Conservation (phyloP, 1,139 yeast genomes). For the Pichia sp. region DNA sequence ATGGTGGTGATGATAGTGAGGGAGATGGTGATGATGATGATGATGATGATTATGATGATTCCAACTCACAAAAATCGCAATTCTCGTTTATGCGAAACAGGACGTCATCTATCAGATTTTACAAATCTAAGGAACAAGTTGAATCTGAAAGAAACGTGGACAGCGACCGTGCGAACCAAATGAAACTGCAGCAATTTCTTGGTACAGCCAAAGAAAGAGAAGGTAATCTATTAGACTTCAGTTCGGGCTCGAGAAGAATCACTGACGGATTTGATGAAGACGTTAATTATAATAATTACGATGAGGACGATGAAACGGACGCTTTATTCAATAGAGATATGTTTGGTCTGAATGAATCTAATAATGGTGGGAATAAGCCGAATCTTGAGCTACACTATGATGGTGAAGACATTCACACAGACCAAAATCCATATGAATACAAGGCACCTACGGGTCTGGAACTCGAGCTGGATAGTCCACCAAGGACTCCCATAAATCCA, state of each 20-base stretch:
- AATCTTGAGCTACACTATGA: no score
- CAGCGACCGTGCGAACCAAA: conserved; percentile 12
- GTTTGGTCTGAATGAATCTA: no score
- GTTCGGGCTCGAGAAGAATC: conserved; percentile 1
- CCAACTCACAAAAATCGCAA: conserved; percentile 27
- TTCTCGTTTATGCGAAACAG: conserved; percentile 51
- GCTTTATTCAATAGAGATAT: conserved; percentile 32
- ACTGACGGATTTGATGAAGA: conserved; percentile 41
- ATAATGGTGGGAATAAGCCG: no score
- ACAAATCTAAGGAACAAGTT: conserved; percentile 35
- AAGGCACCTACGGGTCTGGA: conserved; percentile 1
- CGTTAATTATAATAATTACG: conserved; percentile 37
- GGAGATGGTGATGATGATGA: background rate
- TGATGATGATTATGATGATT: background rate
- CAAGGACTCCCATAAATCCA: no score
- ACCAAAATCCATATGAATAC: no score
- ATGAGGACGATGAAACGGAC: conserved; percentile 35
- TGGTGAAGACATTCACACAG: no score
- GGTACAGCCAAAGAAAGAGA: conserved; percentile 24
- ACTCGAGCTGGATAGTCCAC: no score
- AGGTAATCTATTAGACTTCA: conserved; percentile 25
- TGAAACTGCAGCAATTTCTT: conserved; percentile 19
- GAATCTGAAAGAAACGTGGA: conserved; percentile 20
- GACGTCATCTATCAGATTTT: conserved; percentile 48
- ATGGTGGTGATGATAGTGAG: background rate